phyloP scores from a whole-genome alignment of 163 green algal species.

The Prototheca cutis region DNA sequence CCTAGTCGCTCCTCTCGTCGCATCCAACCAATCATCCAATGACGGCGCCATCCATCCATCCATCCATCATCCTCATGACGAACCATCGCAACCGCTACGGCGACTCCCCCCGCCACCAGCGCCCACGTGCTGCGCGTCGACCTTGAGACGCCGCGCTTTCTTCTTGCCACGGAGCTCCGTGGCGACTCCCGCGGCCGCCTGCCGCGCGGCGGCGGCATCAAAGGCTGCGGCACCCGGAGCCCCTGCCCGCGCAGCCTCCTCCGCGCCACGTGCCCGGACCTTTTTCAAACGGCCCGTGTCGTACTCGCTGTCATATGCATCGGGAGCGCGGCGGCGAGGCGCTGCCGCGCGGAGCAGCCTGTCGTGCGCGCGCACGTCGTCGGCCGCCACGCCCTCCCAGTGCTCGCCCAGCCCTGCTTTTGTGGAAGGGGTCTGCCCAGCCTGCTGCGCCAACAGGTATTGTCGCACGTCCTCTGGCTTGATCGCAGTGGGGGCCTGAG shows the following conservation, averaged over 20 bases:
- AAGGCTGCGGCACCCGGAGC: neutral
- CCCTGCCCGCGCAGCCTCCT: neutral
- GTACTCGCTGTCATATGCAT: constrained; percentile 78
- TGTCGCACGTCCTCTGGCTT: no score
- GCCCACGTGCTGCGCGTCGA: neutral
- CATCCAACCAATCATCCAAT: no score
- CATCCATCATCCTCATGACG: no score
- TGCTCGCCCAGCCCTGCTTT: no score
- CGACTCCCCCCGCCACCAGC: no score
- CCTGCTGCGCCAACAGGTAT: no score
- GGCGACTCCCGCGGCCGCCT: neutral
- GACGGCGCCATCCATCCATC: no score
- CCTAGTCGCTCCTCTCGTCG: no score
- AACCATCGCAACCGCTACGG: no score
- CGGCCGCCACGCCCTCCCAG: constrained; percentile 10
- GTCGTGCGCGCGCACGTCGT: constrained; percentile 6
- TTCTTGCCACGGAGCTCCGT: neutral
- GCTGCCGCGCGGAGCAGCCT: constrained; percentile 6
- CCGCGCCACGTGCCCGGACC: constrained; percentile 23
- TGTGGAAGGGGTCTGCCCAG: no score
- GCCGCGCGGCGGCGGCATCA: neutral
- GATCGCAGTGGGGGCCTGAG: no score
- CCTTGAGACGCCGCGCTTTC: neutral
- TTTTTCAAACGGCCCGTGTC: constrained; percentile 76
- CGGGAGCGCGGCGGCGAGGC: constrained; percentile 9